phyloP scores from a whole-genome alignment of 2,329 filamentous ascomycete species.

The Helicocarpus griseus region DNA sequence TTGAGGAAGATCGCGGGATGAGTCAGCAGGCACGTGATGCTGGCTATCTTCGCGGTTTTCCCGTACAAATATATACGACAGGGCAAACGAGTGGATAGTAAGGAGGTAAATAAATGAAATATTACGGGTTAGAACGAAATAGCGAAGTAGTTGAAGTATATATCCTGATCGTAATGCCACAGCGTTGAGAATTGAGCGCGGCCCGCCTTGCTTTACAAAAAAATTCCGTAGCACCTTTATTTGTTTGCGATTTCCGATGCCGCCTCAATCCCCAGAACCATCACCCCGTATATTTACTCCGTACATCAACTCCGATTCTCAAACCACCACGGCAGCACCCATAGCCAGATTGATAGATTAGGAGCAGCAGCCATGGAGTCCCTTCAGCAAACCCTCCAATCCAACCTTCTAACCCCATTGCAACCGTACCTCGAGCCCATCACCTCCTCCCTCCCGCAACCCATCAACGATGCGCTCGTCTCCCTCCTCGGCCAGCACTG shows the following conservation, averaged over 20 bases:
- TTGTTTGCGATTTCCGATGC: too few species aligned
- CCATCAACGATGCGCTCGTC: slow-evolving; percentile 63
- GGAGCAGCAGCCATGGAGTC: slow-evolving; percentile 27
- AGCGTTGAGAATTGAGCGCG: too few species aligned
- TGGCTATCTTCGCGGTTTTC: background rate
- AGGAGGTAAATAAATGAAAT: background rate
- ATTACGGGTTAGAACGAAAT: background rate
- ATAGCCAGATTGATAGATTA: background rate
- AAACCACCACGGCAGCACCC: background rate
- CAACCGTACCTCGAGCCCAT: slow-evolving; percentile 52
- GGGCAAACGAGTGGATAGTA: background rate
- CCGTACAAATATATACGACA: background rate
- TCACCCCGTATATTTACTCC: too few species aligned
- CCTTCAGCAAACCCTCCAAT: slow-evolving; percentile 35
- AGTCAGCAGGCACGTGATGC: background rate
- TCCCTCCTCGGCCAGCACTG: slow-evolving; percentile 74
- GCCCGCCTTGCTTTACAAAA: too few species aligned
- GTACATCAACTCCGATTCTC: background rate
- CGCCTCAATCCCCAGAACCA: too few species aligned
- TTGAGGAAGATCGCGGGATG: background rate
- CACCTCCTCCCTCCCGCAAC: slow-evolving; percentile 62
- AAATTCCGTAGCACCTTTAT: too few species aligned
- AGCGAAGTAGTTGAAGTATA: too few species aligned
- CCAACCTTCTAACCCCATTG: slow-evolving; percentile 31
- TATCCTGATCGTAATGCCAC: too few species aligned